phyloP scores from a whole-genome alignment of 2,329 filamentous ascomycete genomes.

The Aspergillus chevalieri region DNA sequence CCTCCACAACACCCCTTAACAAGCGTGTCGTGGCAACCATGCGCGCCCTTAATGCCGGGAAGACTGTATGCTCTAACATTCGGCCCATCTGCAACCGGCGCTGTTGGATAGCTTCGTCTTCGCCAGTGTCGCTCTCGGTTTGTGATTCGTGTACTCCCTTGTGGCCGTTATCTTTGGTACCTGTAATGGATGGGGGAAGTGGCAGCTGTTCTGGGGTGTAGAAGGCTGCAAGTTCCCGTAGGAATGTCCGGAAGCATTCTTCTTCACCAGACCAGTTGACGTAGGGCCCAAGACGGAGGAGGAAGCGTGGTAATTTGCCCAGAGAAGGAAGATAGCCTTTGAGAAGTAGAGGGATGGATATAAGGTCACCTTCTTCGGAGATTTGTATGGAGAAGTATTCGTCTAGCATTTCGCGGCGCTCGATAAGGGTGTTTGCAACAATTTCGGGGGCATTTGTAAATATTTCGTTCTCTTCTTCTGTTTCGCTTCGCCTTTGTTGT shows the following conservation, averaged over 20 bases:
- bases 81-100: conserved; percentile 65
- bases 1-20: conserved; percentile 72
- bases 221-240: conserved; percentile 81
- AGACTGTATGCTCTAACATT: conserved; percentile 77
- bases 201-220: conserved; percentile 86
- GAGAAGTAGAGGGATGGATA: conserved; percentile 73
- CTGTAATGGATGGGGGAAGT: conserved; percentile 18
- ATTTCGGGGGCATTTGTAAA: conserved; percentile 59
- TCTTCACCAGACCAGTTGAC: conserved; percentile 84
- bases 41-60: conserved; percentile 78
- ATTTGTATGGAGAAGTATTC: conserved; percentile 92
- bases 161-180: neutral
- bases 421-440: conserved; percentile 64
- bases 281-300: conserved; percentile 79
- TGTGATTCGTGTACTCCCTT: conserved; percentile 1
- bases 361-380: conserved; percentile 67
- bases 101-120: conserved; percentile 38
- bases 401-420: conserved; percentile 73
- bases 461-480: conserved; percentile 49
- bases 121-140: conserved; percentile 32
- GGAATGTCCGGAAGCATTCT: conserved; percentile 73
- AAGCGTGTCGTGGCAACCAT: conserved; percentile 75
- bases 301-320: conserved; percentile 79
- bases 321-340: conserved; percentile 84
- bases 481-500: conserved; percentile 11